Evolutionary conservation across 2,329 filamentous ascomycete genomes (phyloP), one percentile per base, ranked within the genome.

Genomic region (Hypomyces perniciosus): DNA sequence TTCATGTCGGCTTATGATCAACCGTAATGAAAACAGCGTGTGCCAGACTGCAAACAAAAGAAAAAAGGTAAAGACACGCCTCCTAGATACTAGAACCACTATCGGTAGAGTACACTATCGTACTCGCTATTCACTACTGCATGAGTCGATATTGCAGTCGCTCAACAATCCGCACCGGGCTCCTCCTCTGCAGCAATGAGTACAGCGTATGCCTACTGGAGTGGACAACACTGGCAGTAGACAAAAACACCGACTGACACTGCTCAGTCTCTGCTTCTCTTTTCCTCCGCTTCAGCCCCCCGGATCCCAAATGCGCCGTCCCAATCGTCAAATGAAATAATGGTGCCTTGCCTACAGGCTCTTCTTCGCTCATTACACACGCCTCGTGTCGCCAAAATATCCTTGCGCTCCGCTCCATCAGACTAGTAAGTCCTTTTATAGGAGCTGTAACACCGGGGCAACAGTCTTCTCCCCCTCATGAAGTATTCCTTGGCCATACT

Each of bases 61-160:
- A 28, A 40, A 44, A 34, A 51, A 33, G 38, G 44, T 33, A 51
- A 41, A 45, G 50, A 49, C 41, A 47, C 50, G 50, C 50, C 41
- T 38, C 48, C 46, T 39, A 47, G 33, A 47, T 51, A 51, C 49
- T 51, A 47, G 38, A 44, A 51, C 35, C 20, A 51, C 49, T 51
- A 50, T 37, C 45, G 48, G 41, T 30, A 50, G 45, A 20, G 12
- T 31, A 31, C 30, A 10, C 2, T 20, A 20, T 20, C 20, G 20
- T 20, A 20, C 20, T 20, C 20, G 20, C 20, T 20, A 20, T 20
- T 20, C 20, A 20, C 20, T 20, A 20, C 20, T 2, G 20, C 20
- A 20, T 20, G 20, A 20, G 20, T 20, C 20, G 20, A 20, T 20
- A 20, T 20, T 20, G 20, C 20, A 20, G 20, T 20, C 20, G 20